Conservation (phyloP, 148 eudicot genomes). For the Talinum fruticosum region DNA sequence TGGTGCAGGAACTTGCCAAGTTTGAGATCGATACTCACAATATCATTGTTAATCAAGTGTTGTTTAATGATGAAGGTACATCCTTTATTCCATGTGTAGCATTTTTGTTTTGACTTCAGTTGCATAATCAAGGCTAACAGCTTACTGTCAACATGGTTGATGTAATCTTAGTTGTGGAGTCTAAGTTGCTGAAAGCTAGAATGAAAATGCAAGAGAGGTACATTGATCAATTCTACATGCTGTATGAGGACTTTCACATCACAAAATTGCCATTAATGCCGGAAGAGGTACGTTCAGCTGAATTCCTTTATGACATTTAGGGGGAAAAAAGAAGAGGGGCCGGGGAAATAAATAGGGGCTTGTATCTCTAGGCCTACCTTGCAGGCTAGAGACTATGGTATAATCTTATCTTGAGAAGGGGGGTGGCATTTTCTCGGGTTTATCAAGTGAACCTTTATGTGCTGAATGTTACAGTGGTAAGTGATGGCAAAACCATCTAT, state of each 20-base stretch:
- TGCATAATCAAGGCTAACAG: slow-evolving; percentile 12
- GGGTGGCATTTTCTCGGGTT: neutral
- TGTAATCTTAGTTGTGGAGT: slow-evolving; percentile 60
- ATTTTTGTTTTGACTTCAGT: slow-evolving; percentile 4
- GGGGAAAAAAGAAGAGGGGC: neutral
- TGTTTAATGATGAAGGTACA: slow-evolving; percentile 87
- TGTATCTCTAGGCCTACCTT: no score
- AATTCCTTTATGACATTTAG: neutral
- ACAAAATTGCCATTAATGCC: slow-evolving; percentile 90
- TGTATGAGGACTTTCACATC: slow-evolving; percentile 88
- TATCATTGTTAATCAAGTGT: slow-evolving; percentile 83
- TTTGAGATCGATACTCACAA: slow-evolving; percentile 96
- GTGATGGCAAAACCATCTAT: neutral
- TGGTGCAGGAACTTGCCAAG: slow-evolving; percentile 89
- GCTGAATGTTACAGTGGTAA: neutral
- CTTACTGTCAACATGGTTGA: slow-evolving; percentile 6
- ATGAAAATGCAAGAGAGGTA: slow-evolving; percentile 97
- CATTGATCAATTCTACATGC: slow-evolving; percentile 85
- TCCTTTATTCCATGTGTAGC: neutral
- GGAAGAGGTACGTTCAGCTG: slow-evolving; percentile 61
- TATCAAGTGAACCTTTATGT: neutral
- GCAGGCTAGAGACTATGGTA: no score
- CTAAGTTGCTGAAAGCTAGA: slow-evolving; percentile 94
- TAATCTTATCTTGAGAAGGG: no score
- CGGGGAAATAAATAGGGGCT: no score